Evolutionary conservation across 495 filamentous ascomycete genomes (phyloP), one percentile per base, ranked within the genome.

Genomic region (Aspergillus campestris): DNA sequence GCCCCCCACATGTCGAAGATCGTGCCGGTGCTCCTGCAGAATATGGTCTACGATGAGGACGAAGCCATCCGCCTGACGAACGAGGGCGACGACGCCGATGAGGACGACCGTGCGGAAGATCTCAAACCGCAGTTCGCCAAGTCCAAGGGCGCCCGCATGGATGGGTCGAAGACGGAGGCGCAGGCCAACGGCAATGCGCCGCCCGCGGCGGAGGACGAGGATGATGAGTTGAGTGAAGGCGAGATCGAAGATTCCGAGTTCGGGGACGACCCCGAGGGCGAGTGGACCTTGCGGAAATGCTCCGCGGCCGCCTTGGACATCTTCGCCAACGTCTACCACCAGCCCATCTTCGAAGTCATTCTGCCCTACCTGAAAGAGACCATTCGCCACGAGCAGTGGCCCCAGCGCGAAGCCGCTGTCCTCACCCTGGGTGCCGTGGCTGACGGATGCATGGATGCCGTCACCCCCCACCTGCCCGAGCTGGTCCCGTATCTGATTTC

Each of bases 241-340:
- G 91, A 97, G 63, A 80, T 95, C 40, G 82, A 85, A 37, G 83
- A 89, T 38, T 87, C 87, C 14, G 85, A 87, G 36, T 69, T 69
- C 40, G 67, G 65, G 13, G 83, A 77, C 36, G 87, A 91, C 47
- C 84, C 89, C 2, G 94, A 96, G 59, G 92, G 92, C 55, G 81
- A 84, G 52, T 99, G 92, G 92, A 96, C 91, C 39, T 69, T 99
- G 40, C 78, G 92, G 42, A 99, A 99, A 65, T 99, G 94, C 69
- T 99, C 92, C 30, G 92, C 94, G 12, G 94, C 92, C 18, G 90
- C 94, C 15, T 67, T 99, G 27, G 94, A 99, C 61, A 86, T 96
- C 3, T 86, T 99, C 42, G 87, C 92, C 31, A 86, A 82, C 35
- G 85, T 91, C 34, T 99, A 95, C 62, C 83, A 87, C 52, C 77